Percentiles rank a stretch among this genome's conserved stretches.
phyloP scores from a whole-genome alignment of 2,329 filamentous ascomycete genomes.

The Elsinoe australis region DNA sequence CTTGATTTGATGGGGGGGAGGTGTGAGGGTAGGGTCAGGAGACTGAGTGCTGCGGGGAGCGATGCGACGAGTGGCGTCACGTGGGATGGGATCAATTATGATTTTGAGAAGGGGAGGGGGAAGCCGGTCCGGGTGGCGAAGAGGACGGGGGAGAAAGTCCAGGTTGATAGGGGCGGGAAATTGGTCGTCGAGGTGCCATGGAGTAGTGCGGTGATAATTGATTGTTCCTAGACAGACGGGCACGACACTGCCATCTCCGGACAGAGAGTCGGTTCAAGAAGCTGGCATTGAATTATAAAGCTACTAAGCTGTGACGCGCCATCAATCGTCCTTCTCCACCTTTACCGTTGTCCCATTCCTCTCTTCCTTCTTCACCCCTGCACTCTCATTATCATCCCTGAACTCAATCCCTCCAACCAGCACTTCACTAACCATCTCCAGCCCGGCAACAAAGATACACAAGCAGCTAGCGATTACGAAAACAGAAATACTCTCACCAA shows the following conservation, averaged over 20 bases:
- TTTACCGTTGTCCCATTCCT: conserved; percentile 4
- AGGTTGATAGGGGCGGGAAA: conserved; percentile 11
- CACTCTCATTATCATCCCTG: conserved; percentile 26
- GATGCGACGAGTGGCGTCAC: conserved; percentile 56
- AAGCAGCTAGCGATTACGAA: conserved; percentile 86
- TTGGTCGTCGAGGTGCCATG: conserved; percentile 16
- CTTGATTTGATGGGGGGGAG: conserved; percentile 35
- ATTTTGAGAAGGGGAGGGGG: conserved; percentile 51
- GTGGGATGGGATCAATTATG: conserved; percentile 56
- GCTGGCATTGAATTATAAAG: neutral
- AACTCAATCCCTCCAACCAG: conserved; percentile 77
- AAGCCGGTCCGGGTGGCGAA: conserved; percentile 48
- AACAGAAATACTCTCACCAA: conserved; percentile 92
- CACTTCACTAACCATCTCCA: conserved; percentile 78
- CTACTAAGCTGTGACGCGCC: too few species aligned
- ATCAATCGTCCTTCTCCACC: conserved; percentile 6
- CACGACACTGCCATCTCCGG: neutral
- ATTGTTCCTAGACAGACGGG: neutral
- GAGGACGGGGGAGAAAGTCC: conserved; percentile 43
- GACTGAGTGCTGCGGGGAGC: conserved; percentile 54
- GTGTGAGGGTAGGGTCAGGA: conserved; percentile 35
- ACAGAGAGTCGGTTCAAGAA: neutral
- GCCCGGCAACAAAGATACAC: conserved; percentile 79
- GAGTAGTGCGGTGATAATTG: conserved; percentile 18
- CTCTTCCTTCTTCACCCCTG: conserved; percentile 1